phyloP scores from a whole-genome alignment of 257 asterid genomes.

The Nicotiana paniculata region DNA sequence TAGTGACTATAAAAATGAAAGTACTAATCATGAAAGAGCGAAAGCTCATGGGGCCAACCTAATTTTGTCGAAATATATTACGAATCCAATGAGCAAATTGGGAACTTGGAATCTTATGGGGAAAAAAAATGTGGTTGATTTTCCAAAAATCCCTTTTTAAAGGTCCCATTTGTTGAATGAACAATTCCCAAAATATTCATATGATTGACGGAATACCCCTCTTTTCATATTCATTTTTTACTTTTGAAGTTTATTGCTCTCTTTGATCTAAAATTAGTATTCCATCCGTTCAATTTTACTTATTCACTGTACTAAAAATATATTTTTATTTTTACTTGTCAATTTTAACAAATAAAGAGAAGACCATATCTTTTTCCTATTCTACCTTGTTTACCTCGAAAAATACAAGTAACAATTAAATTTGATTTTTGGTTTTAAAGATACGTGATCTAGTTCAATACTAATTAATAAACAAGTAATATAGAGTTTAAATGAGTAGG shows the following conservation, averaged over 20 bases:
- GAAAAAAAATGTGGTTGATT: background rate
- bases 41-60: background rate
- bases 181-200: background rate
- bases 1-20: background rate
- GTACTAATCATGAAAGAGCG: background rate
- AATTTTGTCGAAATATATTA: background rate
- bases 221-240: background rate
- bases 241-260: background rate
- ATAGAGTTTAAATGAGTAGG: too few species aligned
- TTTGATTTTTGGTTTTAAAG: too few species aligned
- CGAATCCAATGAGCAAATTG: background rate
- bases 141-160: background rate
- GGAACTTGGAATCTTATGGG: background rate
- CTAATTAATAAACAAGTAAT: too few species aligned
- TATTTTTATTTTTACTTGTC: too few species aligned
- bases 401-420: too few species aligned
- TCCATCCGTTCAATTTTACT: too few species aligned
- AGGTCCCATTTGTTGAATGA: constrained; percentile 6
- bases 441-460: too few species aligned
- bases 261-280: too few species aligned
- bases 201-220: background rate
- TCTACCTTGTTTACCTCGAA: too few species aligned
- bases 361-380: too few species aligned
- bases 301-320: too few species aligned
- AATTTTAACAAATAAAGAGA: too few species aligned